Conservation (phyloP, 2,329 filamentous ascomycete genomes). For the Grosmannia serpens region DNA sequence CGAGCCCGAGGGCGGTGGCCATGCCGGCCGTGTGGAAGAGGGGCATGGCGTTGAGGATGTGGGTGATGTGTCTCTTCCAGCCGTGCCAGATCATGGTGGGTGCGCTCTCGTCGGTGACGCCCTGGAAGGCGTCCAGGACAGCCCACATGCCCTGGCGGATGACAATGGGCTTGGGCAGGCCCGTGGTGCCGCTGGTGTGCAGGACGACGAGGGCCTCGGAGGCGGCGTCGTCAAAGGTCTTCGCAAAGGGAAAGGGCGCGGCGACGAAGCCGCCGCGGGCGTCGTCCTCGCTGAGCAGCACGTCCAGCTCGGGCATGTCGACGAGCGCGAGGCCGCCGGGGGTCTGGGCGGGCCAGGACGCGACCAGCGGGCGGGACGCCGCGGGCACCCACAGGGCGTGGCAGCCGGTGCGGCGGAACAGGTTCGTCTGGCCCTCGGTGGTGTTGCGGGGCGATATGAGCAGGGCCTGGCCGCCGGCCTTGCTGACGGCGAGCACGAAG, state of each 20-base stretch:
- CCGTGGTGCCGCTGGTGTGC: slow-evolving; percentile 35
- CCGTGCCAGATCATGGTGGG: background rate
- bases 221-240: slow-evolving; percentile 26
- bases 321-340: slow-evolving; percentile 15
- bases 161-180: slow-evolving; percentile 32
- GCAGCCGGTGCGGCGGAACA: slow-evolving; percentile 32
- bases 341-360: background rate
- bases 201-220: slow-evolving; percentile 29
- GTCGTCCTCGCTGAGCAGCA: background rate
- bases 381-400: slow-evolving; percentile 22
- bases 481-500: slow-evolving; percentile 16
- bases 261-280: background rate
- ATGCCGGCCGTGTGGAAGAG: slow-evolving; percentile 19
- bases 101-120: background rate
- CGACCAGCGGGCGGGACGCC: slow-evolving; percentile 8
- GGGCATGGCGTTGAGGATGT: slow-evolving; percentile 19
- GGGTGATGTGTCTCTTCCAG: background rate
- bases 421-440: slow-evolving; percentile 29
- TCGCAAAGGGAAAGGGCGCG: background rate
- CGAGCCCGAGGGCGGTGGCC: slow-evolving; percentile 19
- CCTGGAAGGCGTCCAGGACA: slow-evolving; percentile 18
- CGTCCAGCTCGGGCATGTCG: background rate
- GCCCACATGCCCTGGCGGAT: slow-evolving; percentile 26
- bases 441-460: slow-evolving; percentile 30
- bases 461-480: slow-evolving; percentile 21